Evolutionary conservation across 2,329 filamentous ascomycete genomes (phyloP), one percentile per base, ranked within the genome.

Genomic region (Trichoderma endophyticum): DNA sequence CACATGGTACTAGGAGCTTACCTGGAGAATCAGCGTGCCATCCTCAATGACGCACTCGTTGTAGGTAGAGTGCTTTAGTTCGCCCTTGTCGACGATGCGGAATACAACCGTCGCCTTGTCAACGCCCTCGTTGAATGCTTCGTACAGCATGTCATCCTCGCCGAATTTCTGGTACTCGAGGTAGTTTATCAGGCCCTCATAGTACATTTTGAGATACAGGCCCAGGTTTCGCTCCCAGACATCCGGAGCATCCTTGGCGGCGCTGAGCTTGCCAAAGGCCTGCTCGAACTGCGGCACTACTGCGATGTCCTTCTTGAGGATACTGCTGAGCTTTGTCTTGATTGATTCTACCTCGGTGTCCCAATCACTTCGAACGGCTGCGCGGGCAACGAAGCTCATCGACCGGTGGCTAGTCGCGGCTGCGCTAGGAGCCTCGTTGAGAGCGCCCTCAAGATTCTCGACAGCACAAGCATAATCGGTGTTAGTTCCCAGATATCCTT

Each of bases 1-100:
- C 15, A 12, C n/a, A 7, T 9, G 4, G 2, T 15, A 3, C 5
- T 2, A 2, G 14, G 14, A 11, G 11, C 34, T 43, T 65, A 71
- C 83, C 82, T 87, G 85, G n/a, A 89, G 76, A 71, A 85, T 86
- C 26, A 88, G 77, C 34, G 83, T 78, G 1, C 85, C 86, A 51
- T 84, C 83, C 75, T 88, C 85, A 34, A 88, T 71, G 3, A 84
- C 78, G 21, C 78, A 76, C 80, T 88, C 86, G 73, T 83, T 81
- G 72, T 86, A 87, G 14, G 77, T 79, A 6, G 74, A 77, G 36
- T 34, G 56, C 70, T 82, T 80, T 9, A 76, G 73, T 74, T 78
- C 75, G 54, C 85, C 79, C 75, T 82, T 80, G 63, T 86, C 85
- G 3, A 87, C 85, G 48, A 88, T 75, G 32, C 85, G 82, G 74